Percentiles rank a stretch among this genome's conserved stretches.
Conservation (phyloP, 2,329 filamentous ascomycete species). For the Fusarium domesticum region DNA sequence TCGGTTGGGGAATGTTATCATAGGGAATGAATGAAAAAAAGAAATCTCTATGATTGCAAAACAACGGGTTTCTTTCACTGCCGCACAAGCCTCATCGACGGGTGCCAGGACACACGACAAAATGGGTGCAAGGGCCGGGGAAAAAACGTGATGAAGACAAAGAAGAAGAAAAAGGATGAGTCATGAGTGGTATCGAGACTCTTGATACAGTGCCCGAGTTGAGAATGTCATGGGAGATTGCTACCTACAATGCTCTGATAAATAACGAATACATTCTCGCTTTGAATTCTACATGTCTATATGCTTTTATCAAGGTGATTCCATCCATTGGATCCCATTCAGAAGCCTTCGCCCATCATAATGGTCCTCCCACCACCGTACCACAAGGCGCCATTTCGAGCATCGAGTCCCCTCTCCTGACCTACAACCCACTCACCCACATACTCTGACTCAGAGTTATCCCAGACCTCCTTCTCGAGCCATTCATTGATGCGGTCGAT, state of each 20-base stretch:
- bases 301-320: slow-evolving; percentile 5
- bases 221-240: background rate
- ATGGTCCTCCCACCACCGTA: slow-evolving; percentile 80
- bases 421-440: slow-evolving; percentile 83
- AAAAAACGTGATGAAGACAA: background rate
- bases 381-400: slow-evolving; percentile 74
- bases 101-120: background rate
- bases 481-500: slow-evolving; percentile 77
- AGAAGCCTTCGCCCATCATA: slow-evolving; percentile 60
- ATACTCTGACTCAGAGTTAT: slow-evolving; percentile 42
- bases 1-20: slow-evolving; percentile 42
- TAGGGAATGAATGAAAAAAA: slow-evolving; percentile 44
- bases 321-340: slow-evolving; percentile 7
- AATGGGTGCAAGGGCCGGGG: background rate
- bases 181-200: background rate
- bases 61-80: background rate
- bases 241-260: background rate
- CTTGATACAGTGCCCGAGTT: background rate
- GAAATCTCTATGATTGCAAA: slow-evolving; percentile 29
- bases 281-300: slow-evolving; percentile 12
- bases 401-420: slow-evolving; percentile 76
- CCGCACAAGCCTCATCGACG: background rate
- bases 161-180: background rate
- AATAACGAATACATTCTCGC: background rate
- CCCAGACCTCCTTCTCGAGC: slow-evolving; percentile 71